Evolutionary conservation across 371 early-diverging fungal species (phyloP).

Genomic region (Circinella umbellata): DNA sequence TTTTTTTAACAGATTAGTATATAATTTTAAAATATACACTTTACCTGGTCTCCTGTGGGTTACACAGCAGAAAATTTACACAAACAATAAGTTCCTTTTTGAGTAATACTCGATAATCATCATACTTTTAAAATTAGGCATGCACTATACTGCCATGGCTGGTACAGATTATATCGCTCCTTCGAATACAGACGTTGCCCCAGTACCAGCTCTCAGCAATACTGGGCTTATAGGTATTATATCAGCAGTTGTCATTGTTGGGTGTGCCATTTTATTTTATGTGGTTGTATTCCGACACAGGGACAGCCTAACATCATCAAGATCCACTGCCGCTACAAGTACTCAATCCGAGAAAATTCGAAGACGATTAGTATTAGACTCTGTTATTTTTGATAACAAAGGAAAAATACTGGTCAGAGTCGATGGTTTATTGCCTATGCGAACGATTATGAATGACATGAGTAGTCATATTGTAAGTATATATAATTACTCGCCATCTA

Average conservation of each 20-base stretch:
- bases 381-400: conserved; percentile 39
- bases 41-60: no score
- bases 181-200: conserved; percentile 19
- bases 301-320: background rate
- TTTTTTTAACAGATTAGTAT: background rate
- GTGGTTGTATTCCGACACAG: conserved; percentile 22
- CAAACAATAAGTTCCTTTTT: background rate
- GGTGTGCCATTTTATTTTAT: conserved; percentile 30
- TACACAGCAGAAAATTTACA: background rate
- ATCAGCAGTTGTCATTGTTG: conserved; percentile 35
- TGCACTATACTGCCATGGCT: conserved; percentile 52
- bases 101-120: no score
- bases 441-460: conserved; percentile 15
- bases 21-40: no score
- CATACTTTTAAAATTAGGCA: conserved; percentile 24
- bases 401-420: conserved; percentile 46
- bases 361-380: conserved; percentile 32
- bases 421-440: conserved; percentile 46
- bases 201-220: conserved; percentile 27
- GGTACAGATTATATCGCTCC: conserved; percentile 42
- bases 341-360: conserved; percentile 21
- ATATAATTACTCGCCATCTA: no score
- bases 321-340: background rate
- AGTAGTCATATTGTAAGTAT: conserved; percentile 1
- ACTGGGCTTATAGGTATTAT: conserved; percentile 40